Base-by-base conservation (phyloP, 2,329 filamentous ascomycete genomes). In the Trichoderma brevicompactum region DNA sequence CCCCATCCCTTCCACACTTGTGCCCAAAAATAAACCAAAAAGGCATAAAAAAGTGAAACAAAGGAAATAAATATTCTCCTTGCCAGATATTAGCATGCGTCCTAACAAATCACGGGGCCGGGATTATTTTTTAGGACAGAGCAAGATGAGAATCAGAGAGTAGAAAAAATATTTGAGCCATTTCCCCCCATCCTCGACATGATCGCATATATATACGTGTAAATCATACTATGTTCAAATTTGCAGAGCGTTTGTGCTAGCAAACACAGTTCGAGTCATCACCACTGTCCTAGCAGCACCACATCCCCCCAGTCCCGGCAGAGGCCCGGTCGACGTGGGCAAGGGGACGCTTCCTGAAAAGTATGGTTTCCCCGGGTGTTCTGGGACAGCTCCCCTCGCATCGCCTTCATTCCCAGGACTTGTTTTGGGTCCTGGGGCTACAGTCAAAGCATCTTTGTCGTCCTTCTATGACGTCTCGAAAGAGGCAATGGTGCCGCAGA, bases 401-500 rank as follows among this genome's bases (percentile, higher is more conserved):
- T 7, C 55, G 40, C 28, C 36, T 43, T 19, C 32, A 40, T 40
- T 40, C 12, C 44, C 50, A n/a, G 46, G 34, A 36, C 44, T 56
- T 17, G 32, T 17, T 36, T 59, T 48, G 13, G 60, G 65, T 12
- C 52, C 60, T 6, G 61, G 36, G 8, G 46, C 61, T 15, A 43
- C 32, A 23, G 54, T 28, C 58, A 52, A 17, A 38, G 44, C 61
- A 49, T 43, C 65, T 12, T 65, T n/a, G 46, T 64, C 66, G 66
- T 40, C 69, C 9, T 66, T 61, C 68, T 71, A 71, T 49, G 70
- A 71, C 64, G 71, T 65, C 56, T 68, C 68, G 74, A 87, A 88
- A 56, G 81, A 71, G 32, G 85, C 85, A 66, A 90, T 77, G 32
- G 86, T 85, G 5, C 85, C 86, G 70, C 87, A 89, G 72, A 88